Conservation (phyloP, 768 basidiomycete species). For the Ramaria rubella region DNA sequence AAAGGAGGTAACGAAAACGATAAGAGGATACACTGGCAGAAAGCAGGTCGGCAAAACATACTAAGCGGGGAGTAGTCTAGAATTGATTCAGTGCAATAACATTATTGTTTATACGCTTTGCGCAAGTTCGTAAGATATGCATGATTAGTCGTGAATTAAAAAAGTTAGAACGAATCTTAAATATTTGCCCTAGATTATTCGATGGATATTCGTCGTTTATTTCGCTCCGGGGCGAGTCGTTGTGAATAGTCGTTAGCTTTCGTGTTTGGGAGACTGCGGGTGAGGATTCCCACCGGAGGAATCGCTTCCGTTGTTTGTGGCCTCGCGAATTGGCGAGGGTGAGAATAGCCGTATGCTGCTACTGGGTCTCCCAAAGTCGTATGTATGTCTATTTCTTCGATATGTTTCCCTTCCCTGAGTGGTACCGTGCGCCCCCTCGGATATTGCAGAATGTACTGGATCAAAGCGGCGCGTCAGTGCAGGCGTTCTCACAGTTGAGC, state of each 20-base stretch:
- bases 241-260: neutral
- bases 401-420: neutral
- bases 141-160: too few relatives aligned
- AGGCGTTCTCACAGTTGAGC: neutral
- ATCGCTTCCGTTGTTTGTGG: neutral
- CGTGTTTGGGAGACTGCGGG: neutral
- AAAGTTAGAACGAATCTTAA: too few relatives aligned
- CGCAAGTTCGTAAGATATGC: too few relatives aligned
- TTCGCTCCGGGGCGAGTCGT: neutral
- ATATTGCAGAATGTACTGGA: conserved; percentile 17
- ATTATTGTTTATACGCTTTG: too few relatives aligned
- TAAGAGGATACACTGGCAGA: neutral
- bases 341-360: neutral
- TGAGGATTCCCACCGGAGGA: neutral
- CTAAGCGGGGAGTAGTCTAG: neutral
- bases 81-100: too few relatives aligned
- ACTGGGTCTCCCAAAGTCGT: neutral
- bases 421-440: neutral
- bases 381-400: neutral
- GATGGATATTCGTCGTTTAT: neutral
- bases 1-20: too few relatives aligned
- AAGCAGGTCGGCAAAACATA: neutral
- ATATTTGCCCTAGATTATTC: too few relatives aligned
- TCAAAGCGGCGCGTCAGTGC: conserved; percentile 15
- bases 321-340: too few relatives aligned